A percentile compares a stretch with the other conserved stretches of the same genome.
phyloP scores from a whole-genome alignment of 208 protist genomes.

The Acanthamoeba sp. region DNA sequence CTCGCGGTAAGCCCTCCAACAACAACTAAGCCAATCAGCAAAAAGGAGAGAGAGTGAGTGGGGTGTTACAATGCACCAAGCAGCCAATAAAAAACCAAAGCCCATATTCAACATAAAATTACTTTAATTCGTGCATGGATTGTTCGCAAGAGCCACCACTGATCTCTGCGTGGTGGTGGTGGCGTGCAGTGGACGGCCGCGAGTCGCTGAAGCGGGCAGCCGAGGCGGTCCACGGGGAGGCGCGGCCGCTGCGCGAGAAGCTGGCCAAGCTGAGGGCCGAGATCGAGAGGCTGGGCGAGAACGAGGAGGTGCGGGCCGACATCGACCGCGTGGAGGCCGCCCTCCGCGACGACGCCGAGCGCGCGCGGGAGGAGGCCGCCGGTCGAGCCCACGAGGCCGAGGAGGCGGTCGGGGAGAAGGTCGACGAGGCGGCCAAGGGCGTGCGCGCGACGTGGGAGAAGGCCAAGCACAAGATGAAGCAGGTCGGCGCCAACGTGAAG shows the following conservation, averaged over 20 bases:
- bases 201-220: not conserved
- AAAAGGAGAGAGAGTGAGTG: too few relatives aligned
- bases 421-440: not conserved
- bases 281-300: not conserved
- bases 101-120: too few relatives aligned
- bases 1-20: too few relatives aligned
- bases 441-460: not conserved
- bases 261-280: slow-evolving; percentile 7
- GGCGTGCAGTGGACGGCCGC: too few relatives aligned
- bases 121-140: too few relatives aligned
- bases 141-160: too few relatives aligned
- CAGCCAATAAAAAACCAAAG: too few relatives aligned
- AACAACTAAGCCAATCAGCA: too few relatives aligned
- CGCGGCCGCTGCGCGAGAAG: not conserved
- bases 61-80: too few relatives aligned
- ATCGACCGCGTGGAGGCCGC: not conserved
- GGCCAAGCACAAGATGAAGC: slow-evolving; percentile 32
- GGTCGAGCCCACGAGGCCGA: not conserved
- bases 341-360: not conserved
- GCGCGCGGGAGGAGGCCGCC: not conserved
- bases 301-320: not conserved
- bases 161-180: too few relatives aligned
- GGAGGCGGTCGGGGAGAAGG: not conserved
- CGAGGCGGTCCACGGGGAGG: not conserved
- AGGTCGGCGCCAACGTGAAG: slow-evolving; percentile 4